Conservation (phyloP, 78 protist genomes). For the Bigelowiella natans region DNA sequence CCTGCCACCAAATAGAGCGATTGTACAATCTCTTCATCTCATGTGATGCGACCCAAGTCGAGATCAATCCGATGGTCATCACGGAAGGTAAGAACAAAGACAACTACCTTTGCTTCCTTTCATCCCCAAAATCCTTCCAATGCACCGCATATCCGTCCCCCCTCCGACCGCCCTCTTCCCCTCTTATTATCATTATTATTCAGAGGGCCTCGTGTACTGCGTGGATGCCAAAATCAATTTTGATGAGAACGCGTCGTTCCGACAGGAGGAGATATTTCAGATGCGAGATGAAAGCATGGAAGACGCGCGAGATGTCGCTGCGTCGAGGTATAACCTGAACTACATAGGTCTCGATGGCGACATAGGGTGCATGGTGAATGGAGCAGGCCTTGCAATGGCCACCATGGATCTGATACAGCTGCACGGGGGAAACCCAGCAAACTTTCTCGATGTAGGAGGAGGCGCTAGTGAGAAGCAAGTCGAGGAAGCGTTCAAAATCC, state of each 20-base stretch:
- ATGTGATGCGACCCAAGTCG: slow-evolving; percentile 66
- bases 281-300: slow-evolving; percentile 75
- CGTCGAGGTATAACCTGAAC: slow-evolving; percentile 78
- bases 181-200: neutral
- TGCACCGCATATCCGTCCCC: neutral
- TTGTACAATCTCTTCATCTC: slow-evolving; percentile 26
- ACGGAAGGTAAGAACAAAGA: slow-evolving; percentile 33
- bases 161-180: neutral
- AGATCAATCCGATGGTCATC: slow-evolving; percentile 87
- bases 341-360: slow-evolving; percentile 90
- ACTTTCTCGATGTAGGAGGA: slow-evolving; percentile 96
- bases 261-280: slow-evolving; percentile 76
- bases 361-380: slow-evolving; percentile 92
- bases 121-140: neutral
- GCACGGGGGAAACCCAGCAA: slow-evolving; percentile 92
- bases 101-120: slow-evolving; percentile 36
- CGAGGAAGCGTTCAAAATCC: slow-evolving; percentile 76
- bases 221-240: slow-evolving; percentile 87
- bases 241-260: slow-evolving; percentile 92
- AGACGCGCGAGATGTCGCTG: slow-evolving; percentile 83
- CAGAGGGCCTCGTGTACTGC: slow-evolving; percentile 43
- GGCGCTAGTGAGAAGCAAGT: slow-evolving; percentile 69
- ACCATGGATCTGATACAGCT: slow-evolving; percentile 90
- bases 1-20: slow-evolving; percentile 9
- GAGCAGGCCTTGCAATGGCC: slow-evolving; percentile 99